Evolutionary conservation across 1,284 basidiomycete species (phyloP), one percentile per base, ranked within the genome.

Genomic region (Cutaneotrichosporon dermatis): DNA sequence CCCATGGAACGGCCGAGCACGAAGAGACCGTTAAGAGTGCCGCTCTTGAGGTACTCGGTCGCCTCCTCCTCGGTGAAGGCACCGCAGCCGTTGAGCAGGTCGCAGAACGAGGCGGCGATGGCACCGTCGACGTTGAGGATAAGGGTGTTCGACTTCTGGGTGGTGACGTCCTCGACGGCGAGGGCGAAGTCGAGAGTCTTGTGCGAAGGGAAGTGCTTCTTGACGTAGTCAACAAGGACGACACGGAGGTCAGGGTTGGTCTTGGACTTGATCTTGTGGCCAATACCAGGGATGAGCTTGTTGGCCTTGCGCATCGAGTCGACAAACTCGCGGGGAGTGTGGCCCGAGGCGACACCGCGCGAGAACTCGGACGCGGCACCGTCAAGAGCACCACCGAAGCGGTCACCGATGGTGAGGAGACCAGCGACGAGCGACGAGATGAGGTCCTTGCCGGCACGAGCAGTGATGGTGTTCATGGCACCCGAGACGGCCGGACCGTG

Each of bases 211-310:
- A 99, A 99, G 84, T 96, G 83, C 82, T 96, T 93, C 80, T 78
- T 82, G 63, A 96, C 94, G 74, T 90, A 99, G 81, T 96, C 92
- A 84, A 99, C 94, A 60, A 99, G 88, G 81, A 94, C 89, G 69
- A 99, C 95, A 79, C 95, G 92, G 54, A 92, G 82, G 83, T 95
- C 92, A 60, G 92, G 93, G 86, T 96, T 96, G 81, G 92, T 94
- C 73, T 93, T 90, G 69, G 89, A 92, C 88, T 99, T 99, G 84
- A 99, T 97, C 86, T 98, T 98, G 87, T 99, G 95, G 59, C 95
- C 95, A 71, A 99, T 99, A 83, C 95, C 95, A 67, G 89, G 91
- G 82, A 98, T 77, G 69, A 99, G 88, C 81, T 93, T 94, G 85
- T 98, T 98, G 50, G 86, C 86, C 82, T 94, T 94, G 76, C 95